Percentiles rank a stretch among this genome's conserved stretches.
Conservation (phyloP, 768 basidiomycete species). For the Goffeauzyma gilvescens region DNA sequence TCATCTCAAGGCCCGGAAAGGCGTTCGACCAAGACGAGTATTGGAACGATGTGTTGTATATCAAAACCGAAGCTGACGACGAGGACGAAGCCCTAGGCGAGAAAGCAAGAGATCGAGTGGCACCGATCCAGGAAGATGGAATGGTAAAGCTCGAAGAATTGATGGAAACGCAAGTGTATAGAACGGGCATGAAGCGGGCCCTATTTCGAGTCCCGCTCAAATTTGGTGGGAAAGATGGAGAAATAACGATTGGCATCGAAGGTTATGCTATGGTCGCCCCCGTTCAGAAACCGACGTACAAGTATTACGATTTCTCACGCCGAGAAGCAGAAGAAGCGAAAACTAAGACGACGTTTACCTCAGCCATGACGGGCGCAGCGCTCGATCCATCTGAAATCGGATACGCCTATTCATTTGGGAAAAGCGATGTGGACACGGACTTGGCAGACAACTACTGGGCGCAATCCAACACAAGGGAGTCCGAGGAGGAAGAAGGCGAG, state of each 20-base stretch:
- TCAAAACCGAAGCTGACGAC: no score
- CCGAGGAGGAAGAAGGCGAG: slow-evolving; percentile 31
- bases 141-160: slow-evolving; percentile 23
- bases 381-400: slow-evolving; percentile 31
- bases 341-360: slow-evolving; percentile 52
- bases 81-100: slow-evolving; percentile 2
- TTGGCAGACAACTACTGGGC: slow-evolving; percentile 22
- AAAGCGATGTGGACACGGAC: slow-evolving; percentile 6
- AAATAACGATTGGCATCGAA: slow-evolving; percentile 32
- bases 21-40: slow-evolving; percentile 40
- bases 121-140: slow-evolving; percentile 15
- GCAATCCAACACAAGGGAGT: slow-evolving; percentile 17
- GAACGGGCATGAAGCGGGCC: slow-evolving; percentile 48
- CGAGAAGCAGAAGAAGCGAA: slow-evolving; percentile 58
- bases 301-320: slow-evolving; percentile 63
- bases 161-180: slow-evolving; percentile 22
- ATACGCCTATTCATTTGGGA: slow-evolving; percentile 33
- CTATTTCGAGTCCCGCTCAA: slow-evolving; percentile 64
- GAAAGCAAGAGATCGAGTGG: slow-evolving; percentile 18
- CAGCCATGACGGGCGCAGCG: slow-evolving; percentile 42
- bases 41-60: no score
- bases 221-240: slow-evolving; percentile 44
- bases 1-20: slow-evolving; percentile 51
- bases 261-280: slow-evolving; percentile 37
- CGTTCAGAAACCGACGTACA: slow-evolving; percentile 64